Conservation (phyloP, 2,329 filamentous ascomycete species). For the Balansia obtecta region DNA sequence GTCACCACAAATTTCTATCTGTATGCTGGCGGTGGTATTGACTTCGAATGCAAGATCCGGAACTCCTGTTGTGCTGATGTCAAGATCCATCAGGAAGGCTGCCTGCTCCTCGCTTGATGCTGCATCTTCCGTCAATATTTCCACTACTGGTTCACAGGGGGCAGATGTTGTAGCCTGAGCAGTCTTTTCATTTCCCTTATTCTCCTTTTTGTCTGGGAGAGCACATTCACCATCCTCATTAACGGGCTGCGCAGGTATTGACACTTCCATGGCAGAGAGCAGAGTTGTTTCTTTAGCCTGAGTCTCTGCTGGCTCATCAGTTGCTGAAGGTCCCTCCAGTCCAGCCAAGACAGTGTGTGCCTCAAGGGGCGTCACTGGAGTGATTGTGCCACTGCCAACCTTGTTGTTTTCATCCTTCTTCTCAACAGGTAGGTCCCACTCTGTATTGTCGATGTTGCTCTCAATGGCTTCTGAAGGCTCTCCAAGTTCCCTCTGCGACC, state of each 20-base stretch:
- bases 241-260: neutral
- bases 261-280: neutral
- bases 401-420: constrained; percentile 29
- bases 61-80: neutral
- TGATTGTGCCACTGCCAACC: constrained; percentile 4
- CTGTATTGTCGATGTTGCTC: constrained; percentile 7
- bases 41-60: neutral
- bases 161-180: constrained; percentile 8
- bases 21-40: neutral
- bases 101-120: neutral
- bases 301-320: neutral
- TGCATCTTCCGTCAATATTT: neutral
- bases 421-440: constrained; percentile 23
- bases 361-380: constrained; percentile 4
- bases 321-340: neutral
- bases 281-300: neutral
- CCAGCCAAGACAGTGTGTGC: neutral
- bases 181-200: constrained; percentile 21
- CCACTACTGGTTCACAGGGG: neutral
- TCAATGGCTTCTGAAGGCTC: constrained; percentile 4
- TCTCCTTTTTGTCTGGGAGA: constrained; percentile 16
- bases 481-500: neutral
- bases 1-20: neutral
- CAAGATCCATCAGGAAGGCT: neutral
- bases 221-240: constrained; percentile 10